Percentiles rank a stretch among this genome's conserved stretches.
These are phyloP conservation scores for Rhynchosporium secalis DNA, from an alignment of 2,329 filamentous ascomycete species.

Conservation along the genomic window DNA sequence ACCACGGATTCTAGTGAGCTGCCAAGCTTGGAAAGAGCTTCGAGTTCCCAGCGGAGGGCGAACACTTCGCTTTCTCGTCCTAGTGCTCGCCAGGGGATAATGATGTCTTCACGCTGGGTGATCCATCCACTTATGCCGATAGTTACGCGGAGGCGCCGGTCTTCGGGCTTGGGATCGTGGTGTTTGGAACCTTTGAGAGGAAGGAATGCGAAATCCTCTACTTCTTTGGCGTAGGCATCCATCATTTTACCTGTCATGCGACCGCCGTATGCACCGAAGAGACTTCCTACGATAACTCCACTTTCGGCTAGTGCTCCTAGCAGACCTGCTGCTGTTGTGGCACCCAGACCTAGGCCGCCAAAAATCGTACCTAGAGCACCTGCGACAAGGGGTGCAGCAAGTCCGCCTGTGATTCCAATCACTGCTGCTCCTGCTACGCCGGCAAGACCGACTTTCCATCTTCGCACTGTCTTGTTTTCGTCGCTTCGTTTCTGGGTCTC, in stretches of 20 bases:
- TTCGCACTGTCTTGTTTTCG: constrained; percentile 66
- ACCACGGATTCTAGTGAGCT: constrained; percentile 75
- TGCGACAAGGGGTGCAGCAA: constrained; percentile 74
- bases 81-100: constrained; percentile 75
- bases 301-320: constrained; percentile 80
- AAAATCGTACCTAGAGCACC: constrained; percentile 79
- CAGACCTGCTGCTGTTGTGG: constrained; percentile 73
- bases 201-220: constrained; percentile 86
- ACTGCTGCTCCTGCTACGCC: constrained; percentile 83
- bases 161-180: constrained; percentile 51
- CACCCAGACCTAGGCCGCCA: constrained; percentile 72
- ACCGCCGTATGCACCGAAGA: constrained; percentile 90
- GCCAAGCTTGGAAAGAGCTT: constrained; percentile 75
- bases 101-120: constrained; percentile 68
- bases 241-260: constrained; percentile 84
- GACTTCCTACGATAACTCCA: constrained; percentile 73
- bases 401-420: constrained; percentile 70
- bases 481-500: constrained; percentile 74
- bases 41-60: constrained; percentile 79
- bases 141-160: constrained; percentile 74
- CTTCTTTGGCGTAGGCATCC: constrained; percentile 81
- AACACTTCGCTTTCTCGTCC: constrained; percentile 76
- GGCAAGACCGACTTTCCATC: constrained; percentile 90
- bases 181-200: constrained; percentile 60
- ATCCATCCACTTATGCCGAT: constrained; percentile 84